Conservation (phyloP, 83 land plant genomes). For the Isoetes engelmannii region DNA sequence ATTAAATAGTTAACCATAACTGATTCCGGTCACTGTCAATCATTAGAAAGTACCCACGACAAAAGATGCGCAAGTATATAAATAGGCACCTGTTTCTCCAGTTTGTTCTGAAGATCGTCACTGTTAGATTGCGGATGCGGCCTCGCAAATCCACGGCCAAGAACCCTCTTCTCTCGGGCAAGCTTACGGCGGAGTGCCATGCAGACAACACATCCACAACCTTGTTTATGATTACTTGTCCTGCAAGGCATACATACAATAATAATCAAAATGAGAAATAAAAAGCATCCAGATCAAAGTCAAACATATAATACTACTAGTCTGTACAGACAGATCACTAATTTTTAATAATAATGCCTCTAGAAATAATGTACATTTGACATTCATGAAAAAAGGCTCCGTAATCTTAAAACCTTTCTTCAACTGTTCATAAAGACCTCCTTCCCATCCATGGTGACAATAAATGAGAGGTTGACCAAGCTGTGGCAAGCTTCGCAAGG, state of each 20-base stretch:
- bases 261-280: background rate
- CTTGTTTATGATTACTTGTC: constrained; percentile 7
- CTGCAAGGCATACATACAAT: background rate
- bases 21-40: background rate
- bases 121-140: background rate
- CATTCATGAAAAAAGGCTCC: background rate
- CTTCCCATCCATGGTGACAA: too few species aligned
- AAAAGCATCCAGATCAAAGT: background rate
- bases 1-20: too few species aligned
- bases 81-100: background rate
- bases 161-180: constrained; percentile 5
- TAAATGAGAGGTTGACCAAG: too few species aligned
- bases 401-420: background rate
- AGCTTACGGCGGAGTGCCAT: background rate
- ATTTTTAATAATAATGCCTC: background rate
- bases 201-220: constrained; percentile 5
- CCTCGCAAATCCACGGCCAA: constrained; percentile 2
- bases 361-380: background rate
- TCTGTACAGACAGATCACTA: background rate
- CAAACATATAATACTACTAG: background rate
- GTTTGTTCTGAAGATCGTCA: background rate
- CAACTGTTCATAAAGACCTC: background rate
- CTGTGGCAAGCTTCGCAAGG: too few species aligned
- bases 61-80: background rate
- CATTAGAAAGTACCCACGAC: background rate